Percentiles rank a stretch among this genome's conserved stretches.
phyloP scores from a whole-genome alignment of 2,329 filamentous ascomycete species.

The Microsporum audouinii region DNA sequence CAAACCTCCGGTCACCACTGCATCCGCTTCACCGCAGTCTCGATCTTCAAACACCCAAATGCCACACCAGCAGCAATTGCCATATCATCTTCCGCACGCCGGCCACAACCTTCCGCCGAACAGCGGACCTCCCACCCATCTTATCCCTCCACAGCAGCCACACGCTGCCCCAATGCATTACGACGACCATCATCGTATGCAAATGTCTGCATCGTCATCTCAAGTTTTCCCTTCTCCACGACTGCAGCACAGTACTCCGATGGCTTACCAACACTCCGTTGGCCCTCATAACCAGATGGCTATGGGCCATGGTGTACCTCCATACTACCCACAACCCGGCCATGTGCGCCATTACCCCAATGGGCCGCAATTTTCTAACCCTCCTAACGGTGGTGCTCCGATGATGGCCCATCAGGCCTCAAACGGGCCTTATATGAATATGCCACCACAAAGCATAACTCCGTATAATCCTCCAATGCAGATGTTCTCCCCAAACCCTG shows the following conservation, averaged over 20 bases:
- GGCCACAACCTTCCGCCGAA: conserved; percentile 56
- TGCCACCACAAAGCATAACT: conserved; percentile 57
- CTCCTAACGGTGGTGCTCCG: conserved; percentile 54
- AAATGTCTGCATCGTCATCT: conserved; percentile 67
- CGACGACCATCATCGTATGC: conserved; percentile 77
- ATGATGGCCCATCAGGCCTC: conserved; percentile 75
- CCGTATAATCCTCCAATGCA: conserved; percentile 61
- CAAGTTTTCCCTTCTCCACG: conserved; percentile 81
- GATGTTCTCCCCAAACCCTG: conserved; percentile 68
- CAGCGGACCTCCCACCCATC: conserved; percentile 63
- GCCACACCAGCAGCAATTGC: conserved; percentile 72
- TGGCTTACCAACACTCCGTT: conserved; percentile 58
- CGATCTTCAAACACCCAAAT: conserved; percentile 55
- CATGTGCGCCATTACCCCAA: conserved; percentile 62
- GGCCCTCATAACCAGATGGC: conserved; percentile 57
- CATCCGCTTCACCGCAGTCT: conserved; percentile 59
- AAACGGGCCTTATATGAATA: conserved; percentile 57
- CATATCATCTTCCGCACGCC: conserved; percentile 68
- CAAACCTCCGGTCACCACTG: conserved; percentile 50
- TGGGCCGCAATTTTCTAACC: conserved; percentile 59
- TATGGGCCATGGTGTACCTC: conserved; percentile 61
- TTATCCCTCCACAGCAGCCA: conserved; percentile 64
- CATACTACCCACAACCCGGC: conserved; percentile 59
- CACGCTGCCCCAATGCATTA: conserved; percentile 56
- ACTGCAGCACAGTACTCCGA: conserved; percentile 52